Conservation (phyloP, 78 protist genomes). For the Cavenderia fasciculata region DNA sequence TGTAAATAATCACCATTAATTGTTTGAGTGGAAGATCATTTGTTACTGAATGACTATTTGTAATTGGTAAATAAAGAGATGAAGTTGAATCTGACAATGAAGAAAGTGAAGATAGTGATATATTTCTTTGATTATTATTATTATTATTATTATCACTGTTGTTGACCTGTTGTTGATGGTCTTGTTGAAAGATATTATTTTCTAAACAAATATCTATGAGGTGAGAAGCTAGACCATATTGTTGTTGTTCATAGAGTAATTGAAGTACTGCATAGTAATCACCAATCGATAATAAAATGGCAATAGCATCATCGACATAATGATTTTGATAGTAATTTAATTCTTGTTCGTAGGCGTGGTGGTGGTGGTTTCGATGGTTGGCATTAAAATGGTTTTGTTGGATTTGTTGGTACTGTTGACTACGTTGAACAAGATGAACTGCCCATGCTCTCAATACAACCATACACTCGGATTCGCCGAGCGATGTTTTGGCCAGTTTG, state of each 20-base stretch:
- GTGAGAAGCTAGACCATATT: slow-evolving; percentile 47
- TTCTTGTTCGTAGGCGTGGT: neutral
- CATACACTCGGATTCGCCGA: slow-evolving; percentile 39
- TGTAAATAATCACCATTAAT: slow-evolving; percentile 51
- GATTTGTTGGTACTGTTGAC: neutral
- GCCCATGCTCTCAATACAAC: slow-evolving; percentile 51
- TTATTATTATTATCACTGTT: neutral
- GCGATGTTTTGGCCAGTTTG: slow-evolving; percentile 28
- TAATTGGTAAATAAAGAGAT: slow-evolving; percentile 3
- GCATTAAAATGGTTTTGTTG: neutral
- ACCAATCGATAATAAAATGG: slow-evolving; percentile 39
- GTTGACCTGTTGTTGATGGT: neutral
- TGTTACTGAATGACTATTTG: neutral
- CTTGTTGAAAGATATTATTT: neutral
- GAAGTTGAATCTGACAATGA: neutral
- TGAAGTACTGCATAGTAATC: slow-evolving; percentile 51
- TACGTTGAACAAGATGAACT: neutral
- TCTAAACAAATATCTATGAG: slow-evolving; percentile 44
- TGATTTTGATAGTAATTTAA: neutral
- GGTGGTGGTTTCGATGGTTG: neutral
- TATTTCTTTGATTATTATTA: neutral
- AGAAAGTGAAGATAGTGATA: neutral
- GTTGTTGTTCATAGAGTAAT: slow-evolving; percentile 37
- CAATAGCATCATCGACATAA: neutral
- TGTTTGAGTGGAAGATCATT: slow-evolving; percentile 32